Conservation (phyloP, 2,329 filamentous ascomycete species). For the Paecilomyces dactylethromorphus region DNA sequence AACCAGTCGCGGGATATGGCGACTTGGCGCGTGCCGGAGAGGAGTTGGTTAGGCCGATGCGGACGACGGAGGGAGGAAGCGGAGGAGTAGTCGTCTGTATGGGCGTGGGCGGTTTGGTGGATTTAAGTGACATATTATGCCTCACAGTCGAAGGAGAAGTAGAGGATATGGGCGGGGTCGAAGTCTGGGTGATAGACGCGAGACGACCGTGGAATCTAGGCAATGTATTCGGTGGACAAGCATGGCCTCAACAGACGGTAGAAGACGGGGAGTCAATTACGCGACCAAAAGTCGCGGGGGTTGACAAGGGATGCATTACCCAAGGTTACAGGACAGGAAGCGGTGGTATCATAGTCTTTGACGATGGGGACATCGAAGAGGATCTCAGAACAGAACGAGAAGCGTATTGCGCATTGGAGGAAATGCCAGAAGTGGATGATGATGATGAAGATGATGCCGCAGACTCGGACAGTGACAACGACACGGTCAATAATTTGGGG, state of each 20-base stretch:
- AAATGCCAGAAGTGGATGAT: slow-evolving; percentile 86
- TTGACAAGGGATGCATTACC: slow-evolving; percentile 66
- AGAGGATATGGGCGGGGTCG: slow-evolving; percentile 68
- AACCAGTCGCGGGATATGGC: slow-evolving; percentile 86
- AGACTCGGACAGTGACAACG: slow-evolving; percentile 52
- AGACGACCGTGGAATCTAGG: slow-evolving; percentile 89
- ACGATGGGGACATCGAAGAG: slow-evolving; percentile 91
- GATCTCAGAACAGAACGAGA: slow-evolving; percentile 67
- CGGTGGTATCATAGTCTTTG: slow-evolving; percentile 88
- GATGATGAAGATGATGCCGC: slow-evolving; percentile 62
- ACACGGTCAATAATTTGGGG: slow-evolving; percentile 43
- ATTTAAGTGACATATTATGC: slow-evolving; percentile 73
- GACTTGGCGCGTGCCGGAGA: slow-evolving; percentile 76
- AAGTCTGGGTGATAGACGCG: slow-evolving; percentile 91
- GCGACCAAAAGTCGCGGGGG: slow-evolving; percentile 54
- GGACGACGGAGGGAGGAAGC: slow-evolving; percentile 71
- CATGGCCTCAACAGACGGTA: slow-evolving; percentile 44
- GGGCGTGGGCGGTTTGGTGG: slow-evolving; percentile 85
- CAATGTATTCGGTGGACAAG: slow-evolving; percentile 80
- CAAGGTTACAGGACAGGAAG: slow-evolving; percentile 67
- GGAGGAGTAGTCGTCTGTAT: slow-evolving; percentile 89
- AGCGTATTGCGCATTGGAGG: slow-evolving; percentile 76
- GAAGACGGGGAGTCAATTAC: slow-evolving; percentile 37
- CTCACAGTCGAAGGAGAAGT: slow-evolving; percentile 60
- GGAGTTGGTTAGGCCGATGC: slow-evolving; percentile 78